Evolutionary conservation across 1,139 yeast species (phyloP).

Genomic region (Kluyveromyces marxianus): DNA sequence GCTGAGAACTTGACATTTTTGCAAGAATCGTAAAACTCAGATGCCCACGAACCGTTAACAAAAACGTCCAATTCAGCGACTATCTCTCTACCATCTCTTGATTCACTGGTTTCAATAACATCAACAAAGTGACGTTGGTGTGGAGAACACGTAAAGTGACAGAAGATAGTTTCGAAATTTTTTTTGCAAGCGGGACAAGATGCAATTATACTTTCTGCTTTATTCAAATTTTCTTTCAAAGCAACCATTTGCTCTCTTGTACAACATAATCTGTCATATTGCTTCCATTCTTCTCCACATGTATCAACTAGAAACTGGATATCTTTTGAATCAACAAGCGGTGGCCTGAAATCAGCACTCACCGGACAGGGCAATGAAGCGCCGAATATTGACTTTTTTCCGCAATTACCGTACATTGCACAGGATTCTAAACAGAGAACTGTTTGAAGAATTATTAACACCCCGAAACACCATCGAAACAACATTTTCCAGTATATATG

Average conservation of each 20-base stretch:
- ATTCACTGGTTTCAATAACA: constrained; percentile 47
- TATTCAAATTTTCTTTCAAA: constrained; percentile 50
- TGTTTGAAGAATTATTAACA: background rate
- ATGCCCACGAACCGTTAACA: constrained; percentile 54
- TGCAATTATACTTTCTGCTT: constrained; percentile 72
- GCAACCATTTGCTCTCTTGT: constrained; percentile 41
- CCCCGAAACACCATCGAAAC: background rate
- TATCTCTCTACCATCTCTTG: constrained; percentile 50
- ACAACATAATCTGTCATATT: constrained; percentile 44
- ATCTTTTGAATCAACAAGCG: constrained; percentile 39
- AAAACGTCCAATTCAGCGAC: constrained; percentile 67
- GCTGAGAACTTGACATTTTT: constrained; percentile 86
- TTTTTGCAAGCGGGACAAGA: constrained; percentile 92
- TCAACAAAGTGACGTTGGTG: constrained; percentile 70
- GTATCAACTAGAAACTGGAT: constrained; percentile 43
- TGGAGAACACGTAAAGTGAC: constrained; percentile 87
- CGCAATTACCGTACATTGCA: constrained; percentile 46
- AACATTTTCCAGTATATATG: background rate
- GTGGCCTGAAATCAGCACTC: constrained; percentile 32
- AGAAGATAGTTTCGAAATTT: constrained; percentile 79
- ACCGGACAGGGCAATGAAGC: constrained; percentile 71
- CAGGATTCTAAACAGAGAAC: constrained; percentile 13
- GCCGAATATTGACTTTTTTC: constrained; percentile 76
- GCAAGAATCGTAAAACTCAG: constrained; percentile 70
- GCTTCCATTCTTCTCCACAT: constrained; percentile 66